phyloP scores from a whole-genome alignment of 352 stramenopile genomes.

The Saprolegnia diclina region DNA sequence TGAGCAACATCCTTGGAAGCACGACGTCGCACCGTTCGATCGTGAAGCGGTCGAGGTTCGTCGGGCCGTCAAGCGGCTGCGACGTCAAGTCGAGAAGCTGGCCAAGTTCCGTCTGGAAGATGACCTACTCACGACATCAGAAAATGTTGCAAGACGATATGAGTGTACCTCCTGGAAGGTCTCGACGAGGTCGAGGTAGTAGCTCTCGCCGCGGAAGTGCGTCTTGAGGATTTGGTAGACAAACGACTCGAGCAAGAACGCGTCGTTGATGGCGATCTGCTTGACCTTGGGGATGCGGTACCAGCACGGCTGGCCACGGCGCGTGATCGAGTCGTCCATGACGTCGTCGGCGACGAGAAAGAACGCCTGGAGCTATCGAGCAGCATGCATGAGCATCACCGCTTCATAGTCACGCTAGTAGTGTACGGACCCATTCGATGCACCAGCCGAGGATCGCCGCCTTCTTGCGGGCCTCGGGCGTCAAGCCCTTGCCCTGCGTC shows the following conservation, averaged over 20 bases:
- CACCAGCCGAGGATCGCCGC: conserved; percentile 96
- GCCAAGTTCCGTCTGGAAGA: conserved; percentile 95
- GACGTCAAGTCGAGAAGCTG: conserved; percentile 91
- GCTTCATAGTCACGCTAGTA: background rate
- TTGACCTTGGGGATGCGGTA: conserved; percentile 87
- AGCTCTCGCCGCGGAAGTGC: conserved; percentile 71
- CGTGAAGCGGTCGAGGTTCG: conserved; percentile 91
- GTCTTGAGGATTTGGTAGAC: conserved; percentile 88
- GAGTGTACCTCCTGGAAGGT: conserved; percentile 87
- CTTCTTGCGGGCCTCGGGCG: conserved; percentile 65
- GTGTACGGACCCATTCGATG: conserved; percentile 90
- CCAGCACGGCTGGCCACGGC: conserved; percentile 96
- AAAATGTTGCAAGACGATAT: background rate
- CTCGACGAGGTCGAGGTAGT: conserved; percentile 93
- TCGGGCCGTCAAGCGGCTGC: conserved; percentile 70
- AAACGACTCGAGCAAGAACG: conserved; percentile 92
- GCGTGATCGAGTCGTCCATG: conserved; percentile 96
- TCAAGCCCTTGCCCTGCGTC: conserved; percentile 39
- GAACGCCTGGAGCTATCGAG: conserved; percentile 92
- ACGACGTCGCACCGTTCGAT: conserved; percentile 77
- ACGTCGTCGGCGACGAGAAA: conserved; percentile 99
- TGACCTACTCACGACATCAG: conserved; percentile 67
- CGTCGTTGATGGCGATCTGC: conserved; percentile 97
- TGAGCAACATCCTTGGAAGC: conserved; percentile 2
- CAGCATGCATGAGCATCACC: background rate